These are phyloP conservation scores for Zizania latifolia DNA, from an alignment of 176 grass and related monocot species.

Conservation along the genomic window DNA sequence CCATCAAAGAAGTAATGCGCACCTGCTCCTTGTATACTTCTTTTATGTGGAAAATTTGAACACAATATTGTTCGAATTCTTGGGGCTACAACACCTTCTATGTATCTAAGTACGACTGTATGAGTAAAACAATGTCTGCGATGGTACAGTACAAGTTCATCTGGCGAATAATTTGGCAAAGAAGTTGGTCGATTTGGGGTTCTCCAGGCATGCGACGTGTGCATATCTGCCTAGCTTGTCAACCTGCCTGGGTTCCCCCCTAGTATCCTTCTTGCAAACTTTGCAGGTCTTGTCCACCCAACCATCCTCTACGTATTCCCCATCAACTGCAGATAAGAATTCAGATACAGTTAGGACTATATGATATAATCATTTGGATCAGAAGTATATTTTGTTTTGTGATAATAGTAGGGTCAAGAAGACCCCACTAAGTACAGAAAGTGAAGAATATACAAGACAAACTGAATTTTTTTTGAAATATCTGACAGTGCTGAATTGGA, in stretches of 20 bases:
- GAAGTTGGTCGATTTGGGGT: conserved; percentile 66
- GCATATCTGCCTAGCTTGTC: conserved; percentile 88
- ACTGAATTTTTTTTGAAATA: no score
- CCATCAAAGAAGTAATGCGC: not conserved
- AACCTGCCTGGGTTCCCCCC: conserved; percentile 69
- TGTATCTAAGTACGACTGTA: conserved; percentile 13
- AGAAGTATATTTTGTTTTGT: not conserved
- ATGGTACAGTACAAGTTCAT: conserved; percentile 39
- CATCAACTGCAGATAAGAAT: conserved; percentile 48
- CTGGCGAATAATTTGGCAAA: conserved; percentile 65
- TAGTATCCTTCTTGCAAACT: conserved; percentile 92
- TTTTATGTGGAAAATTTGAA: not conserved
- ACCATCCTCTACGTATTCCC: conserved; percentile 87
- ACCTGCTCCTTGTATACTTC: not conserved
- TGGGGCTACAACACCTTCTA: not conserved
- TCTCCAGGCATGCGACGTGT: conserved; percentile 70
- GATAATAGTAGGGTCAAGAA: no score
- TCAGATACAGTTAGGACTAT: not conserved
- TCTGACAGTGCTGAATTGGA: no score
- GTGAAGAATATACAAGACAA: no score
- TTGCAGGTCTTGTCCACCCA: conserved; percentile 99
- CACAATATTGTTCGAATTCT: not conserved
- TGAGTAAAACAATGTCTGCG: not conserved
- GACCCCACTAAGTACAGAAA: no score
- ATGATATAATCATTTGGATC: not conserved